Evolutionary conservation across 1,284 basidiomycete genomes (phyloP).

Genomic region (Puccinia triticina): DNA sequence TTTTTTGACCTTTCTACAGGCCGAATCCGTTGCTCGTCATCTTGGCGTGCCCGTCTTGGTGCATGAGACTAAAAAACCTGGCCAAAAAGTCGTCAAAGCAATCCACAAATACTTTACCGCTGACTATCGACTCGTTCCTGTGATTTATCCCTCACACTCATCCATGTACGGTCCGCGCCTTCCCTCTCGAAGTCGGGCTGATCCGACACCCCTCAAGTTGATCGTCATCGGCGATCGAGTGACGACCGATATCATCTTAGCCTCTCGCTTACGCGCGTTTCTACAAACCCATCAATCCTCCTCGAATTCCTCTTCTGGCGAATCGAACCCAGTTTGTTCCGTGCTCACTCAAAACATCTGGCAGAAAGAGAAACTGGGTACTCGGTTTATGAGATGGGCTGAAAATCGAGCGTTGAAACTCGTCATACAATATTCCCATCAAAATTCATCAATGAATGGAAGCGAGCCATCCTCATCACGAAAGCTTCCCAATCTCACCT

Average conservation of each 20-base stretch:
- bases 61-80: conserved; percentile 28
- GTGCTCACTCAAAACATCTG: conserved; percentile 27
- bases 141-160: conserved; percentile 3
- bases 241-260: conserved; percentile 40
- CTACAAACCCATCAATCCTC: not conserved
- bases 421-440: not conserved
- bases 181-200: not conserved
- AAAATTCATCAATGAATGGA: not conserved
- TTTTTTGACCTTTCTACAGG: not conserved
- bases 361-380: conserved; percentile 28
- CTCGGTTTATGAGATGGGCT: conserved; percentile 35
- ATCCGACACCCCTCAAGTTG: conserved; percentile 5
- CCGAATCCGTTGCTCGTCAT: conserved; percentile 37
- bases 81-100: conserved; percentile 12
- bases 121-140: not conserved
- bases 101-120: conserved; percentile 25
- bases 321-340: conserved; percentile 19
- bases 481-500: not conserved
- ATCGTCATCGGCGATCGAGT: conserved; percentile 42
- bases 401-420: conserved; percentile 39
- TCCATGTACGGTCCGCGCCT: not conserved
- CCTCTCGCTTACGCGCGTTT: conserved; percentile 11
- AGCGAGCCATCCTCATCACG: not conserved
- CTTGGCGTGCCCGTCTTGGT: conserved; percentile 29
- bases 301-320: not conserved